Evolutionary conservation across 495 filamentous ascomycete species (phyloP), one percentile per base, ranked within the genome.

Genomic region (Oleoguttula mirabilis): DNA sequence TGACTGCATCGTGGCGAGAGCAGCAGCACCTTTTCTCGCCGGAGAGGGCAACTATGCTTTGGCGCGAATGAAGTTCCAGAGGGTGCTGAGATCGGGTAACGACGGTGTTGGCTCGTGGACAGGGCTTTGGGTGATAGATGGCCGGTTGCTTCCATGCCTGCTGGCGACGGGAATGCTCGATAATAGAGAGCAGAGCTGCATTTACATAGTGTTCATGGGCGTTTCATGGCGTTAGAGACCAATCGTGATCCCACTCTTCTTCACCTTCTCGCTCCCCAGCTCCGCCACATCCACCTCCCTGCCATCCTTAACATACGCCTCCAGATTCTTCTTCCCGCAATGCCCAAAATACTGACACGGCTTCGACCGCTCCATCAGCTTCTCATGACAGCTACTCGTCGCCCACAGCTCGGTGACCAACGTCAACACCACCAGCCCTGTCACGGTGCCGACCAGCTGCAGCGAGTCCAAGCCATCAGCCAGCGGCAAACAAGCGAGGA

Each of bases 361-460:
- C 16, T 36, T 43, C 22, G 41, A 47, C 17, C 47, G 45, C 16
- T 45, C 36, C n/a, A 21, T 39, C 35, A 24, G 48, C 17, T 36
- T 34, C 17, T 75, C 62, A 30, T 60, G 51, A 24, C 48, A 50
- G 47, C 65, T 70, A 20, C 61, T 70, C 19, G 56, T 58, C 15
- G 70, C 72, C 47, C 60, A 67, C 2, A 75, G 51, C 52, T 78
- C 74, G 11, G 75, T 33, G 11, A 65, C 31, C 37, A 75, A 48
- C 10, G 67, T 63, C 41, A 66, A 64, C 11, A 64, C 47, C 4
- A 69, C 53, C 19, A 77, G 50, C 8, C 65, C 55, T 8, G 71
- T 69, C 1, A 67, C 69, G 6, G 64, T 63, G 8, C 59, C 59
- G 3, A 78, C 55, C 30, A 78, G 54, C 30, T 65, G 31, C 10